Evolutionary conservation across 768 basidiomycete species (phyloP), one percentile per base, ranked within the genome.

Genomic region (Pseudohyphozyma bogoriensis): DNA sequence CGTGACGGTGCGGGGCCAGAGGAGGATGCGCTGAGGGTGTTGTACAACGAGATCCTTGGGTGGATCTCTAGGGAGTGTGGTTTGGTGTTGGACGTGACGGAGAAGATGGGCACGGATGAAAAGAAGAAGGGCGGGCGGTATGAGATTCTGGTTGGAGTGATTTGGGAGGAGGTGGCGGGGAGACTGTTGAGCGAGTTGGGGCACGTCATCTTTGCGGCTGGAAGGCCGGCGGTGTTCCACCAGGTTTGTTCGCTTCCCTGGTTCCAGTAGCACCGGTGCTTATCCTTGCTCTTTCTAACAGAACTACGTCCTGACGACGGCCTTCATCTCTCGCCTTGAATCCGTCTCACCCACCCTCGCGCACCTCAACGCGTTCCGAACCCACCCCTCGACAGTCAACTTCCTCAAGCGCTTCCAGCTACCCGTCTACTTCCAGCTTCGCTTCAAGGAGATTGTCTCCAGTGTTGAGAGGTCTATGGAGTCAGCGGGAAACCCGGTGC

Each of bases 331-430:
- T 45, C 83, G 85, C 6, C 77, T 97, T 26, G 92, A 96, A 71
- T 79, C 81, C 47, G 77, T 92, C 18, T 85, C 88, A 1, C 88
- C 91, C 0, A 87, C 89, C 3, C 73, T 79, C 20, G 77, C 79
- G 32, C 80, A 87, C 4, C 80, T 92, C 12, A 77, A 82, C 61
- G 76, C 78, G 4, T 84, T 96, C 81, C 82, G 89, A 4, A 70
- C 76, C 6, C 86, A 89, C 72, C 80, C 83, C 0, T 77, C 83
- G 5, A 93, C 84, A 72, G 64, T 70, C 28, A 74, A 83, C 2
- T 95, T 97, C 70, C 82, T 86, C 70, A 79, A 81, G 62, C 81
- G 90, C 37, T 99, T 95, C 92, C 95, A 97, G 71, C 79, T 99
- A 4, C 87, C 89, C 2, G 86, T 97, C 12, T 97, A 97, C 72